Evolutionary conservation across 2,329 filamentous ascomycete species (phyloP).

Genomic region (Podosphaera xanthii): DNA sequence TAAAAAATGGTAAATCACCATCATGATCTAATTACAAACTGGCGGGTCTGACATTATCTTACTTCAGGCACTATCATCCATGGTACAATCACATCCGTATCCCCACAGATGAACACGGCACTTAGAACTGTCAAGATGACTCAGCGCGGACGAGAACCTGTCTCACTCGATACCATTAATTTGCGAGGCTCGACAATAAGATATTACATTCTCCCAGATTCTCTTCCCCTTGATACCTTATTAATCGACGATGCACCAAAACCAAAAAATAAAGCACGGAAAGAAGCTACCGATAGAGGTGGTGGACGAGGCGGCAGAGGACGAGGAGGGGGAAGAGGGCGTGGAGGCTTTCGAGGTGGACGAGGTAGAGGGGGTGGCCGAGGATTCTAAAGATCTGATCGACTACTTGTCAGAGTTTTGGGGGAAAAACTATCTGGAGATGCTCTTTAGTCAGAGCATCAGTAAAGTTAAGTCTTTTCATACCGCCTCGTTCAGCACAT

Average conservation of each 20-base stretch:
- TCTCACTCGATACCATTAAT: constrained; percentile 85
- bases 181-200: constrained; percentile 88
- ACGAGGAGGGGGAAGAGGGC: constrained; percentile 21
- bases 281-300: constrained; percentile 45
- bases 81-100: constrained; percentile 90
- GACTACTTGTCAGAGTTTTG: too few relatives aligned
- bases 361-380: constrained; percentile 22
- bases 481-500: too few relatives aligned
- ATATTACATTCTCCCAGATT: constrained; percentile 92
- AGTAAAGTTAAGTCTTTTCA: too few relatives aligned
- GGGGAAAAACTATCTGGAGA: too few relatives aligned
- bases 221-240: constrained; percentile 79
- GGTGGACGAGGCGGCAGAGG: constrained; percentile 23
- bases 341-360: constrained; percentile 26
- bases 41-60: background rate
- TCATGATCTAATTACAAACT: background rate
- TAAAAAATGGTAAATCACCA: constrained; percentile 64
- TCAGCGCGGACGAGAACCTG: constrained; percentile 61
- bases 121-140: constrained; percentile 96
- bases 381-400: constrained; percentile 15
- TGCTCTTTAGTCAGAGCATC: too few relatives aligned
- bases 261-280: constrained; percentile 98
- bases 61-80: constrained; percentile 69
- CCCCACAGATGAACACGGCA: constrained; percentile 95
- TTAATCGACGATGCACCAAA: constrained; percentile 93